A percentile compares a stretch with the other conserved stretches of the same genome.
Evolutionary conservation across 805 yeast species (phyloP).

Genomic region (Metschnikowia chrysomelidarum): DNA sequence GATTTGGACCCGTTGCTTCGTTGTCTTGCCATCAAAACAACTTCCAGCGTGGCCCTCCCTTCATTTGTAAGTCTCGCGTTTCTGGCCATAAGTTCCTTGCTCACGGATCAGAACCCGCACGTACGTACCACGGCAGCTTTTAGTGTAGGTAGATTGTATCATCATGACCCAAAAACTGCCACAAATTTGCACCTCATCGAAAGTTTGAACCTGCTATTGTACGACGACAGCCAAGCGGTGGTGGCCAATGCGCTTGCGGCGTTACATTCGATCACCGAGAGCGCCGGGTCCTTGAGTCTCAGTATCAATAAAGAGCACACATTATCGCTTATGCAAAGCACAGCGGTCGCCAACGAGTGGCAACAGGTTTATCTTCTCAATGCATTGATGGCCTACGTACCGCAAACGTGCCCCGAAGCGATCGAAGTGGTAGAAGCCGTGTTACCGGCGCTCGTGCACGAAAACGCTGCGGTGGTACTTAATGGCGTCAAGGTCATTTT

Average conservation of each 20-base stretch:
- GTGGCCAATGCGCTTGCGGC: constrained; percentile 73
- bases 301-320: constrained; percentile 50
- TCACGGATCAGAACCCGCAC: constrained; percentile 51
- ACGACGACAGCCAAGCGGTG: constrained; percentile 57
- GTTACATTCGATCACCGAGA: constrained; percentile 61
- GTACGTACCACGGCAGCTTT: constrained; percentile 70
- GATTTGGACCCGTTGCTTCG: constrained; percentile 49
- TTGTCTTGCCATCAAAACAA: constrained; percentile 61
- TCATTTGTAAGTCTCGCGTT: constrained; percentile 51
- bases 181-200: constrained; percentile 44
- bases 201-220: constrained; percentile 49
- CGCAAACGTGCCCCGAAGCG: constrained; percentile 67
- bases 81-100: constrained; percentile 31
- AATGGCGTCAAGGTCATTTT: constrained; percentile 72
- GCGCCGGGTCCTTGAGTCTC: constrained; percentile 47
- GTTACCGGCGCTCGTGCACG: constrained; percentile 73
- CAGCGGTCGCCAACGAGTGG: constrained; percentile 60
- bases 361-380: constrained; percentile 65
- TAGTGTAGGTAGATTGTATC: constrained; percentile 66
- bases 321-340: constrained; percentile 31
- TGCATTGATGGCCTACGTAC: constrained; percentile 66
- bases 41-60: constrained; percentile 56
- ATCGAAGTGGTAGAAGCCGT: constrained; percentile 59
- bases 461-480: constrained; percentile 75
- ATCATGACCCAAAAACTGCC: constrained; percentile 48